Base-by-base conservation (phyloP, 257 asterid species). In the Scutellaria baicalensis region DNA sequence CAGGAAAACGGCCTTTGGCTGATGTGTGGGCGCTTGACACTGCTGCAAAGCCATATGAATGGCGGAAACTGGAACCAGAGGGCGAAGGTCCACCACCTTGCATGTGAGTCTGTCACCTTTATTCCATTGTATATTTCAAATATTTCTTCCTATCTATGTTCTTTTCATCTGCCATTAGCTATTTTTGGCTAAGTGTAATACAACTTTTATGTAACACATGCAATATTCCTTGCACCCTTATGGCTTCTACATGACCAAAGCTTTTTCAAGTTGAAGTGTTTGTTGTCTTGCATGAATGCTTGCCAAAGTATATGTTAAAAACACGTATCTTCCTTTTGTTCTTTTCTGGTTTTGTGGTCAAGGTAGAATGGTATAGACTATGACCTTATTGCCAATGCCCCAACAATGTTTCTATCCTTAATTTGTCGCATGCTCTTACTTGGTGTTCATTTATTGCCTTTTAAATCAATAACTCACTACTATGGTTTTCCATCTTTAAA, bases 21-120 rank as follows among this genome's bases (percentile, higher is more conserved):
- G 99, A 94, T 83, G 99, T 94, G 2, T 94, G 99, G 99, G 99
- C 99, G 33, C 84, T 94, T 77, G 99, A 94, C 82, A 94, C 99
- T 69, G 99, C 99, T 80, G 99, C 99, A 54, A 94, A 94, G 91
- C 99, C 99, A 45, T 94, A 94, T 79, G 98, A 94, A 79, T 94
- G 98, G 99, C 86, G 99, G 77, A 94, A 94, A 84, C 74, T 91
- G 83, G 99, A 94, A 84, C 99, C 99, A 63, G 99, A 91, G 84
- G 99, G 99, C 39, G 99, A 94, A 84, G 98, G 99, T 70, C 99
- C 99, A 39, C 99, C 99, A 69, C 99, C 99, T 67, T 94, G 99
- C 99, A 94, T 94, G 99, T 94, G 78, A 86, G 90, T 80, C 70
- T 68, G 69, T 69, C 23, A 64, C 59, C 68, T 68, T 33, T 54